Evolutionary conservation across 305 asterid genomes (phyloP).

Genomic region (Rubia tinctorum): DNA sequence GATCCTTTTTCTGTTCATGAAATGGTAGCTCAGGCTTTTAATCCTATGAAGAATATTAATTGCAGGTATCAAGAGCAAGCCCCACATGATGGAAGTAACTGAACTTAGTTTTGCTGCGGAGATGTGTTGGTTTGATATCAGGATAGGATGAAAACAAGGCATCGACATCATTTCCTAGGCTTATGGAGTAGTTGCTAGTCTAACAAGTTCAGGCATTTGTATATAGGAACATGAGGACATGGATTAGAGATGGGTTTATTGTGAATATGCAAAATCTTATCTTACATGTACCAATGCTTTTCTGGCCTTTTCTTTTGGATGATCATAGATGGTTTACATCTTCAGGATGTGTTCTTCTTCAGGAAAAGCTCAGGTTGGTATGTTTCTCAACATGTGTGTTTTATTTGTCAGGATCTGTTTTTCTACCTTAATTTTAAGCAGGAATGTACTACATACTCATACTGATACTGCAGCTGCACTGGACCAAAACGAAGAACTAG

Average conservation of each 20-base stretch:
- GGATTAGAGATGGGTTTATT: constrained; percentile 8
- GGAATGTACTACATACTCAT: too few species aligned
- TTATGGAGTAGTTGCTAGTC: constrained; percentile 21
- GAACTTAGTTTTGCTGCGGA: background rate
- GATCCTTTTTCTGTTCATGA: background rate
- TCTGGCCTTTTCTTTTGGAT: background rate
- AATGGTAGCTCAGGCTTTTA: background rate
- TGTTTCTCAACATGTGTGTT: background rate
- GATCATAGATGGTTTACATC: background rate
- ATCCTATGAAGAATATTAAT: constrained; percentile 1
- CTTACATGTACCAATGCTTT: constrained; percentile 10
- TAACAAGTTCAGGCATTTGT: constrained; percentile 16
- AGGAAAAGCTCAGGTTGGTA: background rate
- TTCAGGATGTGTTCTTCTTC: background rate
- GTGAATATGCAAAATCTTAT: constrained; percentile 5
- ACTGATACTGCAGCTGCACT: too few species aligned
- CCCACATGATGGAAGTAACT: constrained; percentile 46
- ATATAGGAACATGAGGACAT: constrained; percentile 12
- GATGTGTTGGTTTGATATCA: background rate
- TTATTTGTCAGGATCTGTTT: background rate
- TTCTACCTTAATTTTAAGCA: too few species aligned
- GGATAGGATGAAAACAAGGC: constrained; percentile 9
- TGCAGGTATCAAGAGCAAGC: constrained; percentile 90
- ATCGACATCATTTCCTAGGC: constrained; percentile 11
- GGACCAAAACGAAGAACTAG: too few species aligned